Conservation (phyloP, 202 grass and related monocot genomes). For the Panicum virgatum region DNA sequence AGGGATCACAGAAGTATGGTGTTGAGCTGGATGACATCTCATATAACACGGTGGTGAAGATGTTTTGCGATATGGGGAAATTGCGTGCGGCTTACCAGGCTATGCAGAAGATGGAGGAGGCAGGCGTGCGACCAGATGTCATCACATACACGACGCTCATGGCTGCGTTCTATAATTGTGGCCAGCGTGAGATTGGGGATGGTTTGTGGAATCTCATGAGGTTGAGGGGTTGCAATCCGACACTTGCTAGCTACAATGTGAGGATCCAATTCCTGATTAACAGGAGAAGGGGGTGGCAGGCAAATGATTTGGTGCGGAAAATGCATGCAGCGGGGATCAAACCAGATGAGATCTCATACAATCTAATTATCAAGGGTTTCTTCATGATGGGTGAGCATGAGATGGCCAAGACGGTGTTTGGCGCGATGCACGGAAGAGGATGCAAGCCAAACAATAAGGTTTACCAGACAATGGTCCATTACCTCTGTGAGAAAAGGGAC, state of each 20-base stretch:
- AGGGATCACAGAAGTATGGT: slow-evolving; percentile 43
- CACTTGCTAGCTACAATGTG: slow-evolving; percentile 85
- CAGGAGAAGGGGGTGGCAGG: slow-evolving; percentile 69
- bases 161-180: slow-evolving; percentile 68
- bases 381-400: slow-evolving; percentile 76
- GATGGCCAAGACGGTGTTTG: slow-evolving; percentile 83
- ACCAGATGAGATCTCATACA: slow-evolving; percentile 84
- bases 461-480: slow-evolving; percentile 98
- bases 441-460: slow-evolving; percentile 75
- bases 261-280: slow-evolving; percentile 89
- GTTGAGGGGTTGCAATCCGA: slow-evolving; percentile 69
- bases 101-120: slow-evolving; percentile 74
- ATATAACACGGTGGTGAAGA: slow-evolving; percentile 80
- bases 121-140: slow-evolving; percentile 60
- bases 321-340: slow-evolving; percentile 60
- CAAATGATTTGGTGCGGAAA: slow-evolving; percentile 61
- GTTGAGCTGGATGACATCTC: slow-evolving; percentile 79
- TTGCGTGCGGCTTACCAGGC: slow-evolving; percentile 54
- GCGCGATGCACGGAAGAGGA: slow-evolving; percentile 67
- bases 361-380: slow-evolving; percentile 92
- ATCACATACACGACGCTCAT: slow-evolving; percentile 87
- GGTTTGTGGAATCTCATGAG: slow-evolving; percentile 96
- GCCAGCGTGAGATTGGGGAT: slow-evolving; percentile 67
- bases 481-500: slow-evolving; percentile 69
- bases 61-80: slow-evolving; percentile 66